Percentiles rank a stretch among this genome's conserved stretches.
Conservation (phyloP, 495 filamentous ascomycete species). For the Glarea lozoyensis region DNA sequence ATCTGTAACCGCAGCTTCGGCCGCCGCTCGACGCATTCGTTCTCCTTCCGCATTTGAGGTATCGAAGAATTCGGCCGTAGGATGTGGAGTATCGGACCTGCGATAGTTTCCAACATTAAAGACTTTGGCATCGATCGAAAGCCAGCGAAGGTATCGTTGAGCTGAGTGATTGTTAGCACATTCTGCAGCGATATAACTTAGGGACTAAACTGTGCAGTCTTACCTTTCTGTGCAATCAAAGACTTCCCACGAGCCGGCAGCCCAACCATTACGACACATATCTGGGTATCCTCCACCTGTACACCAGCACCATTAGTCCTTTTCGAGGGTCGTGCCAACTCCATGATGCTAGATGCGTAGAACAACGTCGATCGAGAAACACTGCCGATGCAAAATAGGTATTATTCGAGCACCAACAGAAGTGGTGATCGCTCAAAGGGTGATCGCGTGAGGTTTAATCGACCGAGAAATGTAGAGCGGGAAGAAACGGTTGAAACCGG, state of each 20-base stretch:
- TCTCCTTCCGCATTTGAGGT: conserved; percentile 81
- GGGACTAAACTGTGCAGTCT: conserved; percentile 13
- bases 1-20: conserved; percentile 79
- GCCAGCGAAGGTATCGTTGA: conserved; percentile 91
- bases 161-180: conserved; percentile 39
- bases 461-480: not conserved
- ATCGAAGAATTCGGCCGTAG: conserved; percentile 88
- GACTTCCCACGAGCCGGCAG: conserved; percentile 92
- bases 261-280: conserved; percentile 99
- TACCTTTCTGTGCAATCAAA: conserved; percentile 95
- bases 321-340: conserved; percentile 20
- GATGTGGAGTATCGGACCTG: conserved; percentile 75
- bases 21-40: conserved; percentile 75
- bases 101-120: conserved; percentile 98
- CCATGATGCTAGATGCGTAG: conserved; percentile 7
- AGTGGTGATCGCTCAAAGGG: conserved; percentile 2
- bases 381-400: not conserved
- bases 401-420: not conserved
- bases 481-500: conserved; percentile 3
- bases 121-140: conserved; percentile 81
- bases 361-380: not conserved
- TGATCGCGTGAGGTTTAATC: conserved; percentile 11
- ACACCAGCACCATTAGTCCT: conserved; percentile 40
- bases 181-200: not conserved
- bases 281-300: conserved; percentile 90